Evolutionary conservation across 2,329 filamentous ascomycete genomes (phyloP), one percentile per base, ranked within the genome.

Genomic region (Fusarium bulbicola): DNA sequence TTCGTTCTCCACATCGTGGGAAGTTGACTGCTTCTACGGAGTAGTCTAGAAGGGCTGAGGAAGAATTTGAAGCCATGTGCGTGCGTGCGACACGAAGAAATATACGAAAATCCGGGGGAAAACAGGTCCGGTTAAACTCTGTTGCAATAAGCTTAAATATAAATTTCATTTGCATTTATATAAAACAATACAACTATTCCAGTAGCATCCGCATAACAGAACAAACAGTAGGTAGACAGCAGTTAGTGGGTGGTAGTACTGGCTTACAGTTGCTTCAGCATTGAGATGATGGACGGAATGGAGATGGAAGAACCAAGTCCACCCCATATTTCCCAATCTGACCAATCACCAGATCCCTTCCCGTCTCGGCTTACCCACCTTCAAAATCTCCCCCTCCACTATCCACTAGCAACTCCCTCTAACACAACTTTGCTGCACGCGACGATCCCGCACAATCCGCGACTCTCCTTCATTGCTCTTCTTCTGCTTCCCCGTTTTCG

Each of bases 381-480:
- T 34, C 6, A 42, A 67, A 63, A 47, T 54, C 46, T 43, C 62
- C 65, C 56, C 57, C 53, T 32, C 53, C 37, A 56, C 52, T 56
- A 54, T 66, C 60, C 60, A 65, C 70, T 70, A 60, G 36, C 65
- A 73, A 50, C 56, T 74, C 52, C 59, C 63, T 72, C 71, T 72
- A 59, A 68, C 74, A 64, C 70, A 73, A 70, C 46, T 52, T 60
- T 66, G 26, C 28, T 39, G 52, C 63, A 67, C 52, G 50, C 68
- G 63, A 71, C 68, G 68, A 73, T 73, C 70, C 70, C 70, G 70
- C 70, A 67, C 61, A 73, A 74, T 57, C 71, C 71, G 71, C 36
- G 43, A 66, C 36, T 58, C 49, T 66, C 16, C 40, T 39, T 46
- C 26, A 34, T 45, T 42, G 37, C 43, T 59, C 32, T 36, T 43